These are phyloP conservation scores for Biscutella laevigata DNA, from an alignment of 441 rosid species.

Conservation along the genomic window DNA sequence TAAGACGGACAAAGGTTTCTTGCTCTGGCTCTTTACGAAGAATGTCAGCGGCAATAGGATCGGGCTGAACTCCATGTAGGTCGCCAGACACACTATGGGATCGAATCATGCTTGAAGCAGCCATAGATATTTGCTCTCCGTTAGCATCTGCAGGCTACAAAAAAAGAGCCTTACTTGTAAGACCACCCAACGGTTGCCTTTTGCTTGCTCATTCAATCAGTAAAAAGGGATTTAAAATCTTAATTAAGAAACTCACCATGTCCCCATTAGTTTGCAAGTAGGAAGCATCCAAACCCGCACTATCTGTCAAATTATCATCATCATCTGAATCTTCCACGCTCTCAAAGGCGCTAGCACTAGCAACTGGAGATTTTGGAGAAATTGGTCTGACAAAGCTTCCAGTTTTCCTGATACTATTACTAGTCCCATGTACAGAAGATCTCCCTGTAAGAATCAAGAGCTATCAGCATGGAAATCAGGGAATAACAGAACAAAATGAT, in stretches of 20 bases:
- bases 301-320: slow-evolving; percentile 65
- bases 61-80: slow-evolving; percentile 96
- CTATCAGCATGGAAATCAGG: neutral
- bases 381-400: slow-evolving; percentile 64
- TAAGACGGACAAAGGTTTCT: slow-evolving; percentile 79
- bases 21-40: slow-evolving; percentile 97
- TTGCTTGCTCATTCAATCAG: neutral
- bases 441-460: slow-evolving; percentile 40
- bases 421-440: slow-evolving; percentile 41
- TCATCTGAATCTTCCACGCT: slow-evolving; percentile 88
- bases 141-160: slow-evolving; percentile 37
- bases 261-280: slow-evolving; percentile 65
- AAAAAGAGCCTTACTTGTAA: neutral
- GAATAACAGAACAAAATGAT: neutral
- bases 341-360: slow-evolving; percentile 85
- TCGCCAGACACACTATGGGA: slow-evolving; percentile 95
- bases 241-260: slow-evolving; percentile 51
- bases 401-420: slow-evolving; percentile 52
- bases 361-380: slow-evolving; percentile 90
- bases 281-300: slow-evolving; percentile 45
- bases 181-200: neutral
- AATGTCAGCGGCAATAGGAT: slow-evolving; percentile 98
- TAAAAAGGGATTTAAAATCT: neutral
- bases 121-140: slow-evolving; percentile 50
- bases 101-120: slow-evolving; percentile 76